Evolutionary conservation across 768 basidiomycete species (phyloP), one percentile per base, ranked within the genome.

Genomic region (Lyophyllum semitale): DNA sequence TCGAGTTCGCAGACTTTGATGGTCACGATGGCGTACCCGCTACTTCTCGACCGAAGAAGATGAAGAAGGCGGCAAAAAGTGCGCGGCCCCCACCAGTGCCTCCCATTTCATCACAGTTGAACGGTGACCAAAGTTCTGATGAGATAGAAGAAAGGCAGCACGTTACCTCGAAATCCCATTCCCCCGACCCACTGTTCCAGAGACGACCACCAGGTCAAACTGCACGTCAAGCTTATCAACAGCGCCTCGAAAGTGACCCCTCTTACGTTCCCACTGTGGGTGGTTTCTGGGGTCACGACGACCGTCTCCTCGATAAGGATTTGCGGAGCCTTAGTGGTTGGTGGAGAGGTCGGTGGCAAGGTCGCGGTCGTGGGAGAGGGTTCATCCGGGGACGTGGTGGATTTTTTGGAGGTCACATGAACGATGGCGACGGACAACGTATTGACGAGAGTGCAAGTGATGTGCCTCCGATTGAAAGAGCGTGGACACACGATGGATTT

Each of bases 241-340:
- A 91, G 59, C 85, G 88, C 27, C 77, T 96, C 23, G 87, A 92
- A 54, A 77, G 72, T 11, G 95, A 97, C 67, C 94, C 95, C 1
- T 91, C 92, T 2, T 94, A 87, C 68, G 89, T 93, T 26, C 95
- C 95, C 22, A 89, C 86, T 23, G 89, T 95, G 22, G 95, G 95
- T 51, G 88, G 88, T 58, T 97, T 97, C 66, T 97, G 93, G 93
- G 87, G 91, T 4, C 95, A 97, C 66, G 95, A 97, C 69, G 94
- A 96, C 68, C 87, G 95, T 44, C 74, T 94, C 51, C 75, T 93
- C 67, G 88, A 91, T 70, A 91, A 91, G 69, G 85, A 91, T 57
- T 71, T 92, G 38, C 83, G 93, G 38, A 88, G 87, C 66, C 71
- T 95, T 42, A 93, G 90, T 72, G 85, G 84, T 1, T 94, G 91